These are phyloP conservation scores for Ambrosiella cleistominuta DNA, from an alignment of 2,329 filamentous ascomycete species.

Conservation along the genomic window DNA sequence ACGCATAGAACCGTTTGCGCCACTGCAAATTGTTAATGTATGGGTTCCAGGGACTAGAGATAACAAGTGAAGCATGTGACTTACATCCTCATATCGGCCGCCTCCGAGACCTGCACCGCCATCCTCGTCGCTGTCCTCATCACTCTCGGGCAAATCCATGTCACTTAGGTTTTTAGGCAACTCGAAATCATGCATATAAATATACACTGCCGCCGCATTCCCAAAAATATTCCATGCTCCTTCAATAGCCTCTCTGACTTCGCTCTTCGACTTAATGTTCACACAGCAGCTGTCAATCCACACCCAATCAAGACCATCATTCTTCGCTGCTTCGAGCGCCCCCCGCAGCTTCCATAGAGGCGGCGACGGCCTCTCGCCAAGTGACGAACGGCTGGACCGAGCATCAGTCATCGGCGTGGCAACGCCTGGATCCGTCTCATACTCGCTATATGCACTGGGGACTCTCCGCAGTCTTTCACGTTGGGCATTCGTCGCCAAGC, in stretches of 20 bases:
- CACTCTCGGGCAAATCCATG: constrained; percentile 2
- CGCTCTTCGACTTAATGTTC: constrained; percentile 17
- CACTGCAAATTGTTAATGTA: constrained; percentile 4
- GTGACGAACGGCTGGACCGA: constrained; percentile 5
- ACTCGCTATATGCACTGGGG: constrained; percentile 6
- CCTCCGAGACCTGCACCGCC: constrained; percentile 8
- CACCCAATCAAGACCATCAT: constrained; percentile 16
- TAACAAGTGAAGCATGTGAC: neutral
- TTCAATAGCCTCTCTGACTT: constrained; percentile 18
- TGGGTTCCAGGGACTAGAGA: too few relatives aligned
- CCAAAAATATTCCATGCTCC: constrained; percentile 17
- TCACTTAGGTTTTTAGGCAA: constrained; percentile 8
- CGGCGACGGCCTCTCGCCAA: constrained; percentile 2
- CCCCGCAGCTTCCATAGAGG: constrained; percentile 9
- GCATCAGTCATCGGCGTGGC: constrained; percentile 8
- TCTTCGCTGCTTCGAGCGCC: constrained; percentile 4
- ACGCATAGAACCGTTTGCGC: constrained; percentile 9
- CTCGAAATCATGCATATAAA: constrained; percentile 16
- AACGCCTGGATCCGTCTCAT: constrained; percentile 2
- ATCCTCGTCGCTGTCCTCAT: constrained; percentile 5
- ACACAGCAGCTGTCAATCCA: constrained; percentile 20
- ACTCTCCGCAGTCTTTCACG: neutral
- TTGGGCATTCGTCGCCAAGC: neutral
- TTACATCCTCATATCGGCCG: constrained; percentile 2
- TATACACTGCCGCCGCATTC: constrained; percentile 16